Base-by-base conservation (phyloP, 352 stramenopile species). In the Vaucheria bursata region DNA sequence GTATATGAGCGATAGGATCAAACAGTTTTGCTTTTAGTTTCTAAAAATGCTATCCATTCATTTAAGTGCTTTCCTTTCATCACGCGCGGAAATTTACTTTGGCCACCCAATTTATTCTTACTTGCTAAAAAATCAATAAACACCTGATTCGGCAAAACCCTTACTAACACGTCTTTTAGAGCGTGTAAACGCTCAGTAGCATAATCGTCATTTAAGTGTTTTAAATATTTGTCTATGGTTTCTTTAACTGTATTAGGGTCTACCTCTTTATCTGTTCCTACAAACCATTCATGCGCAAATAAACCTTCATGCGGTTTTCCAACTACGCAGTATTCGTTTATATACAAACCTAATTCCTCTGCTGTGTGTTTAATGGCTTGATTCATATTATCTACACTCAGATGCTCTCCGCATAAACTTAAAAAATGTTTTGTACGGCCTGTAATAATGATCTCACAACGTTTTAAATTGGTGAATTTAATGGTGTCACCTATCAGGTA, bases 381-480 rank as follows among this genome's bases (percentile, higher is more conserved):
- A 25, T 59, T 25, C 25, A 25, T 25, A 59, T 59, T 59, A 18
- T 59, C 45, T 18, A 59, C 25, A 59, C 18, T 25, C 45, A 59
- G 25, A 18, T 59, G 12, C 25, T 59, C 45, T 18, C 45, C 45
- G 25, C 18, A 59, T 18, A 25, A 18, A 59, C 25, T 59, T 59
- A 59, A 18, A 59, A 59, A 59, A 59, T 59, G 45, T 59, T 59
- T 59, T 59, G 45, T 59, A 25, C 45, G 45, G 25, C 45, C 45
- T 59, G 45, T 59, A 25, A 59, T 59, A 18, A 18, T 59, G 25
- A 59, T 18, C 25, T 25, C 25, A 25, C 18, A 59, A 59, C 12
- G 45, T 18, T 59, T 59, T 18, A 25, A 18, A 18, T 59, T 25
- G 45, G 45, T 59, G 25, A 59, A 59, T 59, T 59, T 59, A 59